phyloP scores from a whole-genome alignment of 441 rosid genomes.

The Breynia disticha region DNA sequence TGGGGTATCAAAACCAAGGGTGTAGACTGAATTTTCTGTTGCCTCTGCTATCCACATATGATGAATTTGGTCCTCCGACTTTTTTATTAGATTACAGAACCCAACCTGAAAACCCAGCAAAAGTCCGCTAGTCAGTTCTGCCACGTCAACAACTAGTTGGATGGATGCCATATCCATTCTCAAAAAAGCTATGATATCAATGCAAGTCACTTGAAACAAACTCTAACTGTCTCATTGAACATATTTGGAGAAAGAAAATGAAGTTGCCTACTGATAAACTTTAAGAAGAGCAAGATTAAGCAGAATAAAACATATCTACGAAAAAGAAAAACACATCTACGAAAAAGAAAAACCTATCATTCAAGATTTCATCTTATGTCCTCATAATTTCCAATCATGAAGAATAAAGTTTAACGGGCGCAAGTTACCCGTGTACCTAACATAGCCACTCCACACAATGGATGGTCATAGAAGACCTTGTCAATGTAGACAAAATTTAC shows the following conservation, averaged over 20 bases:
- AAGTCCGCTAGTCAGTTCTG: background rate
- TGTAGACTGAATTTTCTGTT: slow-evolving; percentile 71
- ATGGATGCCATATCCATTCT: background rate
- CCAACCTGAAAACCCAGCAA: slow-evolving; percentile 46
- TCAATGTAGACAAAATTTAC: background rate
- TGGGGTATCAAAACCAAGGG: slow-evolving; percentile 36
- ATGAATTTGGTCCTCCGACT: slow-evolving; percentile 61
- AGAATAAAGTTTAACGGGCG: background rate
- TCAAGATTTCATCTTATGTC: background rate
- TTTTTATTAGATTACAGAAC: slow-evolving; percentile 72
- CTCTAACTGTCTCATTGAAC: background rate
- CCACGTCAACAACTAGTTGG: too few species aligned
- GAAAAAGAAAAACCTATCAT: background rate
- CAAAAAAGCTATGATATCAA: background rate
- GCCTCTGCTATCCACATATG: slow-evolving; percentile 81
- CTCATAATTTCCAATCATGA: background rate
- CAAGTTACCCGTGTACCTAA: background rate
- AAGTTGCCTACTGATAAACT: background rate
- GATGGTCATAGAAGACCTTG: background rate
- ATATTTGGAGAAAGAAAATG: background rate
- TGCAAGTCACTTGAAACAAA: too few species aligned
- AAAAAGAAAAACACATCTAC: background rate
- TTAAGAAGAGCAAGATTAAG: background rate
- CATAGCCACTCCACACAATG: background rate
- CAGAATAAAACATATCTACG: background rate